Evolutionary conservation across 148 eudicot species (phyloP).

Genomic region (Diospyros kaki): DNA sequence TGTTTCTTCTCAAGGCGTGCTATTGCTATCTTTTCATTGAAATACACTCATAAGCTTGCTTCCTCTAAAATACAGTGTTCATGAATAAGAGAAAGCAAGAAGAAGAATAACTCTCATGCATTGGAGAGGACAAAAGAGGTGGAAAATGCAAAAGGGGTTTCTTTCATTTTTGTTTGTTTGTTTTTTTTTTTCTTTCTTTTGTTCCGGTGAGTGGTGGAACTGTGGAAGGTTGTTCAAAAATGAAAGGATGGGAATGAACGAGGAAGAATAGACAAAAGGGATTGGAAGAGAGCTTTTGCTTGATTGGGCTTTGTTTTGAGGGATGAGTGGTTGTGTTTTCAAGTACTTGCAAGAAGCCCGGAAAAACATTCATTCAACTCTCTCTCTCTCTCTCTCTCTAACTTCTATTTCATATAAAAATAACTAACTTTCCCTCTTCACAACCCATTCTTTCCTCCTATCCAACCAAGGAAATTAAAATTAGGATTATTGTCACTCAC

Average conservation of each 20-base stretch:
- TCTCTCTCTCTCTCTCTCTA: constrained; percentile 1
- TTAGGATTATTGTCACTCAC: too few species aligned
- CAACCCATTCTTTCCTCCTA: neutral
- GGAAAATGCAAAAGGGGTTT: neutral
- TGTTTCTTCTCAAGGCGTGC: neutral
- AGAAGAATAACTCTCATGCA: constrained; percentile 11
- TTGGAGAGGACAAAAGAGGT: neutral
- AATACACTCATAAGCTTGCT: neutral
- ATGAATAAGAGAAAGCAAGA: neutral
- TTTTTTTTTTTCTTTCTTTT: too few species aligned
- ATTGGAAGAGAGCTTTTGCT: too few species aligned
- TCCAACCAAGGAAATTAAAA: too few species aligned
- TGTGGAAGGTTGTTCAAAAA: too few species aligned
- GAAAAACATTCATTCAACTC: neutral
- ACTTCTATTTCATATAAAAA: neutral
- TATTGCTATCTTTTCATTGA: too few species aligned
- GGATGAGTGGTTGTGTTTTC: constrained; percentile 11
- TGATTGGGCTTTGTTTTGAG: neutral
- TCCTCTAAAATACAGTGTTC: neutral
- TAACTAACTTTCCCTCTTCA: neutral
- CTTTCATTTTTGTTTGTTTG: neutral
- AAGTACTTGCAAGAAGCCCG: neutral
- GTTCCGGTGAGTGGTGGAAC: too few species aligned
- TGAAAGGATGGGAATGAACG: too few species aligned
- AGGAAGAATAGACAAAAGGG: too few species aligned